These are phyloP conservation scores for Schizosaccharomyces lindneri DNA, from an alignment of 805 yeast genomes.

Conservation along the genomic window DNA sequence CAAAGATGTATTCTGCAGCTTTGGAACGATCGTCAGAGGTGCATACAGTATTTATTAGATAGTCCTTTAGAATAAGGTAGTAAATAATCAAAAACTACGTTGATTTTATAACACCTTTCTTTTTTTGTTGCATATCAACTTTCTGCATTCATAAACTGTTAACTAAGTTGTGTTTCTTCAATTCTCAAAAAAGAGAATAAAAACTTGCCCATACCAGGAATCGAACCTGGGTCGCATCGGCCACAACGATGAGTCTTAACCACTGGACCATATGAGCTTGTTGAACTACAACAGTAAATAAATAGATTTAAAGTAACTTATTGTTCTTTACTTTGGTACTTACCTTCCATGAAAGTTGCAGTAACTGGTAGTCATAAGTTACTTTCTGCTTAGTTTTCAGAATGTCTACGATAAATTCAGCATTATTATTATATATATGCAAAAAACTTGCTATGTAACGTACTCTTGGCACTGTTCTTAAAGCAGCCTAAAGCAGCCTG, in stretches of 20 bases:
- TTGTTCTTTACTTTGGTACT: no score
- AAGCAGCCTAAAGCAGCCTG: no score
- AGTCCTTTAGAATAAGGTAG: not conserved
- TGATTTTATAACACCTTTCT: not conserved
- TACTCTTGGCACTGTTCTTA: no score
- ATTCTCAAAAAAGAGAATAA: not conserved
- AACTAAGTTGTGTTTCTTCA: no score
- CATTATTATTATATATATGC: no score
- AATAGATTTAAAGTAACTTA: no score
- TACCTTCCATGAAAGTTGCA: no score
- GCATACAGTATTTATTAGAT: not conserved
- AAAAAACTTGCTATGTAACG: no score
- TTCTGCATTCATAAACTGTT: no score
- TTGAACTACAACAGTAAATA: not conserved
- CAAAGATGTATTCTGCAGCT: not conserved
- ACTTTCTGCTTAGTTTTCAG: no score
- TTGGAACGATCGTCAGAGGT: not conserved
- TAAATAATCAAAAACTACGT: not conserved
- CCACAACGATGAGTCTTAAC: slow-evolving; percentile 2
- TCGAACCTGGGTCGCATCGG: slow-evolving; percentile 2
- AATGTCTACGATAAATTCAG: no score
- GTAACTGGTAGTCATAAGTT: no score
- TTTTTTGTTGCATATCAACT: not conserved
- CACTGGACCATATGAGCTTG: slow-evolving; percentile 2
- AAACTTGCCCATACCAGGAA: not conserved